Base-by-base conservation (phyloP, 2,329 filamentous ascomycete species). In the Ophiocordyceps camponoti-saundersi region DNA sequence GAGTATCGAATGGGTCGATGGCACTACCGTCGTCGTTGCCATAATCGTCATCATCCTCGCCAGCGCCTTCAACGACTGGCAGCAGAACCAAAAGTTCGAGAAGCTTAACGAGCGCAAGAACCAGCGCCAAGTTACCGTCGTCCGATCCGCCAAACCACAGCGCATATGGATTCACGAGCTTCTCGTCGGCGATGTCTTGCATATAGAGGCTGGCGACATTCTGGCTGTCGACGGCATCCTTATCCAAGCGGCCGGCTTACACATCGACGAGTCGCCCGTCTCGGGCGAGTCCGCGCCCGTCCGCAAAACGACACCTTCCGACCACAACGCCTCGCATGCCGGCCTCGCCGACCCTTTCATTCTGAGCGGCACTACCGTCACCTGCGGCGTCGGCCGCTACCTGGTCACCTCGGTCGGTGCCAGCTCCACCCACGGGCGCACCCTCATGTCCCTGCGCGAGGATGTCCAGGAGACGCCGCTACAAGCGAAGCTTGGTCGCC, bases 31-130 rank as follows among this genome's bases (percentile, higher is more conserved):
- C 52, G 79, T 87, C 42, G 74, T 82, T 21, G 85, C 84, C 45
- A 85, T 89, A 50, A 59, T 81, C 16, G 80, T 89, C 51, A 85
- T 89, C 44, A 80, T 88, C 3, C 61, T 82, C 20, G 84, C 86
- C 20, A 84, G 82, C 50, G 83, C 84, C n/a, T 66, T 80, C 32
- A 89, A 87, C 53, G 85, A 89, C 57, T 89, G 79, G 73, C 84
- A 89, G 56, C 88, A 88, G 61, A 84, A 88, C 59, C 73, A 80
- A 43, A 82, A 86, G 56, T 89, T 89, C 55, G 80, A 85, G 39
- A 86, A 85, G 60, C 66, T 89, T 49, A 88, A 88, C 62, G 78
- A 78, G 60, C 85, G 86, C 57, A 89, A 89, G 61, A 79, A 87
- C 45, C 80, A 87, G 56, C 74, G 84, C 30, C 67, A 74, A 45